Base-by-base conservation (phyloP, 192 early-diverging fungal species). In the Haplosporangium gracile region DNA sequence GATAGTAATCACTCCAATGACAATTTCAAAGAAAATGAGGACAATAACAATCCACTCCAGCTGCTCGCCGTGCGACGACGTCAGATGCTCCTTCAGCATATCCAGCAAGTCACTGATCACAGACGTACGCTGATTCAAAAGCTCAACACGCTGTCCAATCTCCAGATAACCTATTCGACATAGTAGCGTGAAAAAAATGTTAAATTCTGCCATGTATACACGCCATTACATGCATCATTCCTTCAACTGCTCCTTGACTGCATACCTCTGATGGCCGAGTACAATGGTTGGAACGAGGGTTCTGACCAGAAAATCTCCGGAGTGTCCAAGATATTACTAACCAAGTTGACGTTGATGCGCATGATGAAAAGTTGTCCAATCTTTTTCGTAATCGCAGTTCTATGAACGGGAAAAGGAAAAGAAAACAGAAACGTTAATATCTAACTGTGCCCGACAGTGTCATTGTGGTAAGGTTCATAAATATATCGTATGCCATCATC, bases 21-120 rank as follows among this genome's bases (percentile, higher is more conserved):
- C 79, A 77, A 96, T 96, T 77, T 95, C 94, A 79, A 96, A 92
- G 79, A 88, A 95, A 90, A 99, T 99, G 53, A 99, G 91, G 68
- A 96, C 93, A 82, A 99, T 99, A 4, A 99, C 96, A 75, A 99
- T 99, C 95, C 97, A 97, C 79, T 98, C 97, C 29, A 98, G 91
- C 74, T 97, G 95, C 82, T 98, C 97, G 72, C 94, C 95, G 80
- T 99, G 97, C 47, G 95, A 95, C 47, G 95, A 95, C 42, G 95
- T 98, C 77, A 97, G 90, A 82, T 99, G 97, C 43, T 98, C 97
- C 78, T 97, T 97, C 60, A 99, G 89, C 97, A 99, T 98, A 47
- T 98, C 97, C 81, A 99, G 88, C 70, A 99, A 88, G 84, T 98
- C 95, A 82, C 94, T 94, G 75, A 99, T 98, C 6, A 99, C 97